Evolutionary conservation across 495 filamentous ascomycete species (phyloP).

Genomic region (Bathelium albidoporum): DNA sequence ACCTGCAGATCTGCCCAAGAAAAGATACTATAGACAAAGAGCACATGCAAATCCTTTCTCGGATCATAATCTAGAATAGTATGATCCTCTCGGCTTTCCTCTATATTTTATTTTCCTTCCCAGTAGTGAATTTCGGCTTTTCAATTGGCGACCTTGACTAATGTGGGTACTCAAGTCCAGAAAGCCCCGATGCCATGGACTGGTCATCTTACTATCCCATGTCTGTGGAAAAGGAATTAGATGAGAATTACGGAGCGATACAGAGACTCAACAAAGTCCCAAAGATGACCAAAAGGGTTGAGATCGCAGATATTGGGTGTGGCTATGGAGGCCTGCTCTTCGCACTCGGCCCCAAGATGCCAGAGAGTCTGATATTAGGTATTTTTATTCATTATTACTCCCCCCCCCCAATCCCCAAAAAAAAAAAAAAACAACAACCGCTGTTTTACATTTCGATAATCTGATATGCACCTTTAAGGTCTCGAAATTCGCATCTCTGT

Average conservation of each 20-base stretch:
- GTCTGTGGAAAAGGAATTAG: constrained; percentile 1
- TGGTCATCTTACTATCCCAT: constrained; percentile 77
- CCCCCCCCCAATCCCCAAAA: background rate
- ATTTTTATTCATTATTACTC: constrained; percentile 19
- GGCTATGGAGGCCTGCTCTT: constrained; percentile 89
- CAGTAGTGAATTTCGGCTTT: constrained; percentile 8
- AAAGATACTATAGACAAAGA: constrained; percentile 91
- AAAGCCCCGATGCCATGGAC: constrained; percentile 73
- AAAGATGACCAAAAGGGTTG: constrained; percentile 53
- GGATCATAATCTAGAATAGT: constrained; percentile 84
- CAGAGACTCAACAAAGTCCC: constrained; percentile 18
- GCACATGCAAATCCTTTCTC: constrained; percentile 98
- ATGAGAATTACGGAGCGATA: background rate
- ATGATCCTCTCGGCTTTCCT: constrained; percentile 26
- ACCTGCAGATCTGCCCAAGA: background rate
- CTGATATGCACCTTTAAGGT: constrained; percentile 32
- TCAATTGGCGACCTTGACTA: background rate
- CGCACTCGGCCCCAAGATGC: constrained; percentile 69
- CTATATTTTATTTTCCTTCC: constrained; percentile 12
- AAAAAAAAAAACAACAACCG: background rate
- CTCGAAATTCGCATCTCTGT: constrained; percentile 90
- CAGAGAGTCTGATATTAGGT: constrained; percentile 74
- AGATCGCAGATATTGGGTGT: constrained; percentile 96
- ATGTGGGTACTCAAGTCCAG: constrained; percentile 48
- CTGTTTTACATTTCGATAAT: no score